These are phyloP conservation scores for Kentomonas sorsogonicus DNA, from an alignment of 208 protist species.

Conservation along the genomic window DNA sequence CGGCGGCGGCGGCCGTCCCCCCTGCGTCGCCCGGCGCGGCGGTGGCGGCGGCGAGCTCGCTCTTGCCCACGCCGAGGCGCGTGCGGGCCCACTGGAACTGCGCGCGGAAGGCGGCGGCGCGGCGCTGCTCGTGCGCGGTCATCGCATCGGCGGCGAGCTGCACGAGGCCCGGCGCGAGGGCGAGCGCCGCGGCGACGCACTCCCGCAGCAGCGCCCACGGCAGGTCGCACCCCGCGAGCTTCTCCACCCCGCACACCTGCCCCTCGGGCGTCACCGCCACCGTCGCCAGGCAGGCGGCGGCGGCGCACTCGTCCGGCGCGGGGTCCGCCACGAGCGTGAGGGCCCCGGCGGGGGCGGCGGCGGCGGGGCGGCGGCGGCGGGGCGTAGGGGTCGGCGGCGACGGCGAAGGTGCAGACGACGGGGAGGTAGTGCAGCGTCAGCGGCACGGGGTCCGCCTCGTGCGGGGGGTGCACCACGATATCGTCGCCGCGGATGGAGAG, in stretches of 20 bases:
- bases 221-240: conserved; percentile 66
- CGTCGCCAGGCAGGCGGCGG: conserved; percentile 53
- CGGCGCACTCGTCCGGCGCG: conserved; percentile 47
- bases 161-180: conserved; percentile 42
- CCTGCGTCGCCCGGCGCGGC: too few species aligned
- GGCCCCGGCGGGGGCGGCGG: conserved; percentile 1
- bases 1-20: too few species aligned
- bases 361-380: conserved; percentile 25
- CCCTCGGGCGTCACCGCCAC: conserved; percentile 80
- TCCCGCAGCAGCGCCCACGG: conserved; percentile 31
- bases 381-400: conserved; percentile 42
- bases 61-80: conserved; percentile 50
- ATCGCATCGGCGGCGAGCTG: conserved; percentile 56
- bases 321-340: conserved; percentile 75
- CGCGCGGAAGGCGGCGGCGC: conserved; percentile 42
- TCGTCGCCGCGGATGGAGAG: conserved; percentile 87
- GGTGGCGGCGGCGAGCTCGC: too few species aligned
- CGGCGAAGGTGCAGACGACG: conserved; percentile 70
- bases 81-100: conserved; percentile 87
- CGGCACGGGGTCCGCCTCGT: conserved; percentile 92
- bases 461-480: conserved; percentile 76
- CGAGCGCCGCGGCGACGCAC: conserved; percentile 43
- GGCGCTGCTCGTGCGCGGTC: conserved; percentile 48
- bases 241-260: conserved; percentile 77
- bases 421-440: conserved; percentile 94